Percentiles rank a stretch among this genome's conserved stretches.
Conservation (phyloP, 257 asterid species). For the Striga asiatica region DNA sequence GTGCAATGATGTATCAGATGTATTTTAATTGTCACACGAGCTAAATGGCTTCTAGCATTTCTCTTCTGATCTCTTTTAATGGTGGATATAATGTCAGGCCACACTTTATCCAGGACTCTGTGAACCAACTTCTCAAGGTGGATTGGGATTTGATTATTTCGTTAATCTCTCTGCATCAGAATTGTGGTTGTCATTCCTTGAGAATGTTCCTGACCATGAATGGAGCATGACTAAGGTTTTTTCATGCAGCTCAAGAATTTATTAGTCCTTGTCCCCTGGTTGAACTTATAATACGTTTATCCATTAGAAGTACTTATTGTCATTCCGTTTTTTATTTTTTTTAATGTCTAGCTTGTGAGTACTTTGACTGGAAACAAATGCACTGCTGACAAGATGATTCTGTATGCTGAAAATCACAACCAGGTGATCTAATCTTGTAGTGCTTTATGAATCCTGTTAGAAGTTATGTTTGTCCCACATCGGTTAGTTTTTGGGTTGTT, state of each 20-base stretch:
- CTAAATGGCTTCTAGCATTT: constrained; percentile 4
- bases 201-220: constrained; percentile 64
- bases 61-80: constrained; percentile 1
- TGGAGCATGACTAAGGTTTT: constrained; percentile 97
- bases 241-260: constrained; percentile 9
- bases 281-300: constrained; percentile 1
- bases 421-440: constrained; percentile 43
- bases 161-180: constrained; percentile 90
- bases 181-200: constrained; percentile 68
- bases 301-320: constrained; percentile 11
- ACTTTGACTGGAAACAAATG: constrained; percentile 46
- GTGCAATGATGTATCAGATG: neutral
- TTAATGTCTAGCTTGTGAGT: constrained; percentile 53
- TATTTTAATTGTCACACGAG: constrained; percentile 1
- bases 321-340: constrained; percentile 15
- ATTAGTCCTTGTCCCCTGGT: constrained; percentile 6
- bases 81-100: constrained; percentile 37
- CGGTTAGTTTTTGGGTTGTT: no score
- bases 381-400: constrained; percentile 64
- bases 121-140: constrained; percentile 85
- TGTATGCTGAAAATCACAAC: constrained; percentile 91
- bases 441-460: neutral
- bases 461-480: no score
- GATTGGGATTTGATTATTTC: constrained; percentile 88
- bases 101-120: constrained; percentile 93